Evolutionary conservation across 1,284 basidiomycete genomes (phyloP).

Genomic region (Ceratobasidium sp.): DNA sequence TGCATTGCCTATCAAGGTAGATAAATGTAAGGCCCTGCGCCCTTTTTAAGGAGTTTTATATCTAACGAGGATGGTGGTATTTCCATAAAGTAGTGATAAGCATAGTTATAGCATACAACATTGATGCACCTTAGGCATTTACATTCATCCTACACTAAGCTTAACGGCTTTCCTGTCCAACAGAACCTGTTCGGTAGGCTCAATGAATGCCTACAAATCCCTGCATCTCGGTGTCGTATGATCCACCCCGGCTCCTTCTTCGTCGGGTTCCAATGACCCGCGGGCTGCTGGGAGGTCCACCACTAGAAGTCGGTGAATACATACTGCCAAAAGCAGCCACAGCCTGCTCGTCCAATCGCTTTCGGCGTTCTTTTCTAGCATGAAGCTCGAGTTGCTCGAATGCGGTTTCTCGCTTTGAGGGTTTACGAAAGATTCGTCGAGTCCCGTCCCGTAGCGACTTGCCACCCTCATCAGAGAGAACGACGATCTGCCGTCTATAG

Average conservation of each 20-base stretch:
- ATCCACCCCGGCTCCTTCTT: constrained; percentile 30
- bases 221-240: not conserved
- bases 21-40: no score
- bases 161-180: no score
- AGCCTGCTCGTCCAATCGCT: constrained; percentile 27
- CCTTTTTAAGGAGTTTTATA: no score
- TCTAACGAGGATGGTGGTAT: no score
- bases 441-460: not conserved
- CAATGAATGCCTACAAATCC: no score
- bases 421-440: not conserved
- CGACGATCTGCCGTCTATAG: not conserved
- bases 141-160: no score
- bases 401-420: not conserved
- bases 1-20: no score
- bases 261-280: constrained; percentile 37
- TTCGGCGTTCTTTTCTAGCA: constrained; percentile 9
- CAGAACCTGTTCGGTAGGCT: no score
- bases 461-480: constrained; percentile 4
- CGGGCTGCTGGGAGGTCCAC: constrained; percentile 3
- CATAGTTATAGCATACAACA: no score
- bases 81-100: no score
- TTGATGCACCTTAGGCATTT: no score
- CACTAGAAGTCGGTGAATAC: not conserved
- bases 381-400: constrained; percentile 28
- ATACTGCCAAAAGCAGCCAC: constrained; percentile 8